Conservation (phyloP, 345 rosid species). For the Citrus unshiu region DNA sequence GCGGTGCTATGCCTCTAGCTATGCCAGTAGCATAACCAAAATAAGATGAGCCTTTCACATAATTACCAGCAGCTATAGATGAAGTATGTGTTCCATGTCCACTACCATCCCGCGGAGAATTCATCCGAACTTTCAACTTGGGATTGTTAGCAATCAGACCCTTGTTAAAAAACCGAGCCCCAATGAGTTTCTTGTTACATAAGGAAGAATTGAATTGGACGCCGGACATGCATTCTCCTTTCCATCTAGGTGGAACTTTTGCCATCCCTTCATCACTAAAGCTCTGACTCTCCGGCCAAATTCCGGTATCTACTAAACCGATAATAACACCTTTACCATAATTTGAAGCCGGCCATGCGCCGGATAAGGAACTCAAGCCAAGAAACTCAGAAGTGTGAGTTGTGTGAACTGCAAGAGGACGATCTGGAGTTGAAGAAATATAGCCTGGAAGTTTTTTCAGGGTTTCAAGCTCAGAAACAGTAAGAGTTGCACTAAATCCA, state of each 20-base stretch:
- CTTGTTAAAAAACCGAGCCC: constrained; percentile 35
- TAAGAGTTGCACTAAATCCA: constrained; percentile 24
- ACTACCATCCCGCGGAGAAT: constrained; percentile 28
- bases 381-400: constrained; percentile 38
- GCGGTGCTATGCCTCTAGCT: constrained; percentile 39
- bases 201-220: constrained; percentile 25
- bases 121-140: constrained; percentile 14
- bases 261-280: constrained; percentile 35
- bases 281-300: constrained; percentile 52
- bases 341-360: constrained; percentile 27
- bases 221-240: constrained; percentile 29
- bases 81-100: constrained; percentile 55
- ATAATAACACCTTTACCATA: constrained; percentile 35
- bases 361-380: constrained; percentile 26
- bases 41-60: constrained; percentile 32
- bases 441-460: constrained; percentile 24
- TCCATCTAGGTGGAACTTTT: constrained; percentile 37
- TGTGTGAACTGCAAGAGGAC: constrained; percentile 31
- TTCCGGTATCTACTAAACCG: constrained; percentile 45
- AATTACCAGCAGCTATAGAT: constrained; percentile 46
- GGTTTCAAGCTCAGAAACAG: constrained; percentile 23
- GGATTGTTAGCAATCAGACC: constrained; percentile 37
- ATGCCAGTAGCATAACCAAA: constrained; percentile 41
- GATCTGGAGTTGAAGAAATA: constrained; percentile 25
- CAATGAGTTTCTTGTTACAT: constrained; percentile 46